Percentiles rank a stretch among this genome's conserved stretches.
Evolutionary conservation across 2,329 filamentous ascomycete genomes (phyloP).

Genomic region (Pseudocercospora cruenta): DNA sequence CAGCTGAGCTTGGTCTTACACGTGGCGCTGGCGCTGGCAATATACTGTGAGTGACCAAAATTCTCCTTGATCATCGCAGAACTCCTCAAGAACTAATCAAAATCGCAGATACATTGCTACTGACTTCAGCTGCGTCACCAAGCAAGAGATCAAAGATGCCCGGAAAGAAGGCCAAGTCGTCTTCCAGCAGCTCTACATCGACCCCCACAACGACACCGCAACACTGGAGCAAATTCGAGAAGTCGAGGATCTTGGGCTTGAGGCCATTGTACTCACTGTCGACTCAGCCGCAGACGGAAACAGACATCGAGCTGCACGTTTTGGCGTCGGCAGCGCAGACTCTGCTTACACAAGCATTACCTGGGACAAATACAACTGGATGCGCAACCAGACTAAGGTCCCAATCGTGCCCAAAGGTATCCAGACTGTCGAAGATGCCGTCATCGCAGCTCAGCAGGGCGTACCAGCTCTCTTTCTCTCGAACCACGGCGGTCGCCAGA

Average conservation of each 20-base stretch:
- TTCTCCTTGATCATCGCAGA: neutral
- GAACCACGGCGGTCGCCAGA: slow-evolving; percentile 61
- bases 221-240: slow-evolving; percentile 42
- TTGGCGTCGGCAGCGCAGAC: slow-evolving; percentile 62
- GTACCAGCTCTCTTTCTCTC: slow-evolving; percentile 54
- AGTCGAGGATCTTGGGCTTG: slow-evolving; percentile 42
- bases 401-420: slow-evolving; percentile 48
- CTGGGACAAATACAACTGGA: slow-evolving; percentile 64
- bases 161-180: slow-evolving; percentile 38
- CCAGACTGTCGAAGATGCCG: slow-evolving; percentile 45
- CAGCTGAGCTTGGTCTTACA: slow-evolving; percentile 42
- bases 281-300: slow-evolving; percentile 49
- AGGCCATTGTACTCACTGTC: slow-evolving; percentile 46
- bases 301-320: slow-evolving; percentile 63
- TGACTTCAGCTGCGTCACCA: slow-evolving; percentile 41
- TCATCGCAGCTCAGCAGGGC: slow-evolving; percentile 45
- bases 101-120: slow-evolving; percentile 47
- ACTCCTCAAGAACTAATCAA: neutral
- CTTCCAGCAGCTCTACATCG: slow-evolving; percentile 47
- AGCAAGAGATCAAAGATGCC: slow-evolving; percentile 39
- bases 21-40: slow-evolving; percentile 53
- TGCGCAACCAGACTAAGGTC: slow-evolving; percentile 43
- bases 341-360: slow-evolving; percentile 69
- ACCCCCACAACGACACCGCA: slow-evolving; percentile 36
- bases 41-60: slow-evolving; percentile 41